Conservation (phyloP, 2,329 filamentous ascomycete genomes). For the Fusarium sp. region DNA sequence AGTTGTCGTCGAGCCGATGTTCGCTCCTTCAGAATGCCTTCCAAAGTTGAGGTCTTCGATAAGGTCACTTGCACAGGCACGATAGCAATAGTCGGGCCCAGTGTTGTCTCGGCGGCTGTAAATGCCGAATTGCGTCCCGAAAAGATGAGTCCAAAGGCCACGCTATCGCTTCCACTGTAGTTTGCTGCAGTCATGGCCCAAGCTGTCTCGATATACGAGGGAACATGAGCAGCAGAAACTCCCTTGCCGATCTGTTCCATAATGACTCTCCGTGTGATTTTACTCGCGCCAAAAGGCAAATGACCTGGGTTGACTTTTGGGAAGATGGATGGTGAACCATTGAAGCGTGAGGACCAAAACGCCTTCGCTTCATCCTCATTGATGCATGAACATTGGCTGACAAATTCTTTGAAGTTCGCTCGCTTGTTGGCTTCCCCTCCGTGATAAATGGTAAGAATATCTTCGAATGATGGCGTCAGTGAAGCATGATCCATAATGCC, state of each 20-base stretch:
- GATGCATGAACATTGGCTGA: not conserved
- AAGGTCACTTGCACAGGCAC: not conserved
- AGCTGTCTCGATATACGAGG: not conserved
- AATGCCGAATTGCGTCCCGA: not conserved
- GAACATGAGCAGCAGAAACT: not conserved
- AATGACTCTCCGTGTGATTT: not conserved
- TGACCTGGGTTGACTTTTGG: not conserved
- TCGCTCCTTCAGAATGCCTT: not conserved
- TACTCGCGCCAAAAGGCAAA: not conserved
- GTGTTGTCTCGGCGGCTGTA: not conserved
- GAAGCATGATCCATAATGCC: not conserved
- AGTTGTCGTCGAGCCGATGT: not conserved
- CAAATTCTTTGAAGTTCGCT: not conserved
- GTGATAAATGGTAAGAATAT: not conserved
- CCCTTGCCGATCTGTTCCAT: not conserved
- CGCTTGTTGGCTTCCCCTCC: not conserved
- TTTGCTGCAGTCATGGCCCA: not conserved
- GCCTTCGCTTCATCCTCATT: not conserved
- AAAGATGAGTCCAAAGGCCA: not conserved
- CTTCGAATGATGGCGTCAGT: not conserved
- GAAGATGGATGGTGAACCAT: not conserved
- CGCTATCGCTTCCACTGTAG: not conserved
- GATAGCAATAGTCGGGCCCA: not conserved
- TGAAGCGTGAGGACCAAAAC: not conserved
- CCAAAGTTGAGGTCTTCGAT: not conserved